A percentile compares a stretch with the other conserved stretches of the same genome.
Evolutionary conservation across 352 stramenopile species (phyloP).

Genomic region (Phytophthora boehmeriae): DNA sequence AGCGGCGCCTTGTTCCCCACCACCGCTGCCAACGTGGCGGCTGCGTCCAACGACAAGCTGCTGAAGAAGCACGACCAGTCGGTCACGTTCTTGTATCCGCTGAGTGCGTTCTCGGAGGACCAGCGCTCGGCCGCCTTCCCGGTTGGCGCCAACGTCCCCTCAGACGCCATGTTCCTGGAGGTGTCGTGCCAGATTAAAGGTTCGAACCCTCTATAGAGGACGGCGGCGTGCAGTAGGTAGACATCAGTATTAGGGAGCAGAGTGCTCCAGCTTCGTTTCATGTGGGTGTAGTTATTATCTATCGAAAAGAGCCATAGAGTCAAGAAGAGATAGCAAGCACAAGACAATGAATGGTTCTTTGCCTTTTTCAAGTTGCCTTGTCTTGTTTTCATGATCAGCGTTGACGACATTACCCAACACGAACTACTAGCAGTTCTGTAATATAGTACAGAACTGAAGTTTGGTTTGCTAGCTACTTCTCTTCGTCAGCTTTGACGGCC

Average conservation of each 20-base stretch:
- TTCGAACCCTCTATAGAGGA: constrained; percentile 28
- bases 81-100: constrained; percentile 86
- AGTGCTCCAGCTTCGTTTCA: constrained; percentile 35
- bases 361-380: too few species aligned
- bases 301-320: constrained; percentile 32
- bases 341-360: constrained; percentile 34
- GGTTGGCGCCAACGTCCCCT: constrained; percentile 13
- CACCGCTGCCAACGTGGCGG: constrained; percentile 30
- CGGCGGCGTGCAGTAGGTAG: constrained; percentile 25
- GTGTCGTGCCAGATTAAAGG: constrained; percentile 80
- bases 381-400: too few species aligned
- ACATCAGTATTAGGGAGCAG: constrained; percentile 45
- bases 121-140: constrained; percentile 42
- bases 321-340: constrained; percentile 9
- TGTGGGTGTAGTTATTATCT: constrained; percentile 39
- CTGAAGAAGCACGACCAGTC: constrained; percentile 58
- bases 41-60: constrained; percentile 38
- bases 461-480: too few species aligned
- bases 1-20: constrained; percentile 73
- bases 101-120: constrained; percentile 75
- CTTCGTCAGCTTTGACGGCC: too few species aligned
- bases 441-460: too few species aligned
- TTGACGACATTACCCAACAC: too few species aligned
- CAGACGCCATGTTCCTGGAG: constrained; percentile 76
- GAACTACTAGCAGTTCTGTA: too few species aligned